Evolutionary conservation across 805 yeast species (phyloP), one percentile per base, ranked within the genome.

Genomic region (Kregervanrija pseudodelftensis): DNA sequence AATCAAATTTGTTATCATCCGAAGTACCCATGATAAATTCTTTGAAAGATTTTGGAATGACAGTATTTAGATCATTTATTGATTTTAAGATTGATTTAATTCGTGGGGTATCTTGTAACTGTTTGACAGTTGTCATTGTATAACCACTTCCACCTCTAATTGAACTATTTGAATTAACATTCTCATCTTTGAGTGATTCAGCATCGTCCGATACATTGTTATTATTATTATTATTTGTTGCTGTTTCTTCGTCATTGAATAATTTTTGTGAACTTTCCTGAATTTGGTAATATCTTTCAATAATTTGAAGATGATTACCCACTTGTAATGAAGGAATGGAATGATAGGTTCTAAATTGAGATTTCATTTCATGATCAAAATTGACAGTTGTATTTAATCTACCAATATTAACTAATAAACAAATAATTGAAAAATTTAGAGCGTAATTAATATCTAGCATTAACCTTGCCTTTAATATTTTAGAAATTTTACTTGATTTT

Each of bases 321-420:
- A 83, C 79, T 60, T 91, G 97, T 37, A 91, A 69, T 10, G 89
- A 79, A 1, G 99, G 99, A 32, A 91, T 87, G 11, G 95, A 85
- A 65, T 91, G 97, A 60, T 85, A 91, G 0, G 97, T 90, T 57
- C 99, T 73, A 50, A 91, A 72, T 52, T 89, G 91, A 0, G 96
- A 87, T 54, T 88, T 82, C 98, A 91, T 91, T 58, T 89, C 97
- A 16, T 95, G 87, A 45, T 88, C 95, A 59, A 91, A 85, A 65
- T 91, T 91, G 42, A 91, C 82, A 2, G 98, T 91, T 2, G 99
- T 91, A 67, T 91, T 91, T 80, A 91, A 79, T 49, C 97, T 72
- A 9, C 98, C 98, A 44, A 90, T 79, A 59, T 91, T 91, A 13
- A 91, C 97, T 48, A 91, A 69, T 34, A 91, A 65, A 51, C 96